A percentile compares a stretch with the other conserved stretches of the same genome.
These are phyloP conservation scores for Penicillium sp. DNA, from an alignment of 2,329 filamentous ascomycete species.

Conservation along the genomic window DNA sequence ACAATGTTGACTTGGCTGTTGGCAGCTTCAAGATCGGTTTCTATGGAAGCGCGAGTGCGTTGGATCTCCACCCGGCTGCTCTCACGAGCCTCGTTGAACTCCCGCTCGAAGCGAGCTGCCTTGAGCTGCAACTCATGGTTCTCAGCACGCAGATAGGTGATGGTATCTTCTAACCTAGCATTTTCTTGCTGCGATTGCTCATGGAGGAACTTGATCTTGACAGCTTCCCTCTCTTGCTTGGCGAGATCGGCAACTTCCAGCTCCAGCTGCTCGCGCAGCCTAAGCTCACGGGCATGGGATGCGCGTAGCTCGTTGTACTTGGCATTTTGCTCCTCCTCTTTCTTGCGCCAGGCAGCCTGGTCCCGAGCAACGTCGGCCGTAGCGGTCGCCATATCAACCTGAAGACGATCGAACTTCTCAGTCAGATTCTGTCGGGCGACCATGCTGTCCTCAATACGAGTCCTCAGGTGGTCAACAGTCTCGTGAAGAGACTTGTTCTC, in stretches of 20 bases:
- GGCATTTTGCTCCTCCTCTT: constrained; percentile 55
- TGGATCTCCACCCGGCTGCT: constrained; percentile 76
- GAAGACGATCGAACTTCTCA: constrained; percentile 76
- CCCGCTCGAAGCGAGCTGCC: constrained; percentile 68
- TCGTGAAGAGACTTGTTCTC: constrained; percentile 72
- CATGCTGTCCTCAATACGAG: constrained; percentile 81
- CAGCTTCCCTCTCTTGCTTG: constrained; percentile 69
- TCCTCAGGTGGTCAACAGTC: constrained; percentile 68
- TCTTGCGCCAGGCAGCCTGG: constrained; percentile 72
- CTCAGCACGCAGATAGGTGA: constrained; percentile 49
- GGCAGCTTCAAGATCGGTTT: constrained; percentile 76
- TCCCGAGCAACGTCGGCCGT: constrained; percentile 78
- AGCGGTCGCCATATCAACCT: constrained; percentile 79
- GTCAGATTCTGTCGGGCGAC: constrained; percentile 80
- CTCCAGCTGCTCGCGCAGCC: constrained; percentile 60
- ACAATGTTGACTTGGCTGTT: constrained; percentile 83
- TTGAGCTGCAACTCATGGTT: constrained; percentile 70
- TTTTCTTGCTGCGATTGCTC: constrained; percentile 60
- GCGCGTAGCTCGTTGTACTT: constrained; percentile 56
- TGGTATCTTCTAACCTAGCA: constrained; percentile 61
- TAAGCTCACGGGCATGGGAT: constrained; percentile 66
- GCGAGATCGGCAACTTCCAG: constrained; percentile 60
- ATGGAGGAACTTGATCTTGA: constrained; percentile 75
- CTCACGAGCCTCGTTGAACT: constrained; percentile 80
- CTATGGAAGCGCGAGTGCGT: constrained; percentile 72